phyloP scores from a whole-genome alignment of 495 filamentous ascomycete species.

The Filosporella fistucella region DNA sequence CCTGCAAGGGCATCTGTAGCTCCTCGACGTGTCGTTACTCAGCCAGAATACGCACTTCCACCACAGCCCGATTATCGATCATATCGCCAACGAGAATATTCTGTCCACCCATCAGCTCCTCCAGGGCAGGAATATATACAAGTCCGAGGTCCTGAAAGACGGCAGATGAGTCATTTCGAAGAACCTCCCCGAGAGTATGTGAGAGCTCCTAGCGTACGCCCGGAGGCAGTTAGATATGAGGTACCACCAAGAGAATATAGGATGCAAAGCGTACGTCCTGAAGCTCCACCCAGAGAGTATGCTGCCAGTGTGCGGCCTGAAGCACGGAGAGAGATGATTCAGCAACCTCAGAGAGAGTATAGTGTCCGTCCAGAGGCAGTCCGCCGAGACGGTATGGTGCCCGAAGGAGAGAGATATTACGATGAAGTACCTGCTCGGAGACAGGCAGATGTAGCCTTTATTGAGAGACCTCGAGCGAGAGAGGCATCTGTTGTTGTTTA shows the following conservation, averaged over 20 bases:
- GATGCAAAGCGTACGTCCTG: conserved; percentile 35
- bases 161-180: conserved; percentile 28
- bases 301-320: conserved; percentile 34
- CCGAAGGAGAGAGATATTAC: conserved; percentile 33
- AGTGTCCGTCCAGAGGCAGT: conserved; percentile 32
- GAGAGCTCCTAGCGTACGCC: conserved; percentile 30
- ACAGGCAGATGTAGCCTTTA: conserved; percentile 41
- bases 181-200: conserved; percentile 41
- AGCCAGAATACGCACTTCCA: conserved; percentile 40
- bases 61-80: conserved; percentile 27
- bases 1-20: conserved; percentile 30
- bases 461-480: conserved; percentile 34
- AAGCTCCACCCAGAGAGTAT: conserved; percentile 37
- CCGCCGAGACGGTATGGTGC: conserved; percentile 6
- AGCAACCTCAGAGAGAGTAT: conserved; percentile 33
- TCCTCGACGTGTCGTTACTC: conserved; percentile 45
- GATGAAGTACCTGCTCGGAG: conserved; percentile 26
- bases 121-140: conserved; percentile 34
- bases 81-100: conserved; percentile 49
- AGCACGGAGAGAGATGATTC: conserved; percentile 17
- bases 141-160: conserved; percentile 32
- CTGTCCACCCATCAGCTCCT: conserved; percentile 29
- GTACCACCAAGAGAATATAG: conserved; percentile 37
- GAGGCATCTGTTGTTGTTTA: conserved; percentile 34
- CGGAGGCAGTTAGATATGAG: conserved; percentile 54